Percentiles rank a stretch among this genome's conserved stretches.
phyloP scores from a whole-genome alignment of 176 grass and related monocot genomes.

The Aegilops longissima region DNA sequence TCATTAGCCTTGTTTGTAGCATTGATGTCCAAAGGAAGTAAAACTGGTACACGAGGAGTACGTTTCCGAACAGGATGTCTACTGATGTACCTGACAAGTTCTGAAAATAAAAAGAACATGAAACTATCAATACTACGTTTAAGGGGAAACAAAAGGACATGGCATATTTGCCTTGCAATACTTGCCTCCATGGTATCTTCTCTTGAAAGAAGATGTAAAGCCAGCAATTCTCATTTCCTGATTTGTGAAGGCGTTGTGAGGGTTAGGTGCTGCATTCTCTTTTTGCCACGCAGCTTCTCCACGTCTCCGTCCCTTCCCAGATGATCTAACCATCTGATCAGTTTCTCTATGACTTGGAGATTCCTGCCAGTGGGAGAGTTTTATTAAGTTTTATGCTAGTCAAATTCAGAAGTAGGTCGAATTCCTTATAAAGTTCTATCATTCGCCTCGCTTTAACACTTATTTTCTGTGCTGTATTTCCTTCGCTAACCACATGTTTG shows the following conservation, averaged over 20 bases:
- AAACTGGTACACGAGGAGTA: constrained; percentile 50
- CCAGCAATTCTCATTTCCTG: constrained; percentile 35
- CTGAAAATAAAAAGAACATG: constrained; percentile 33
- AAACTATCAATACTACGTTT: constrained; percentile 19
- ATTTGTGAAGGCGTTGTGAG: constrained; percentile 3
- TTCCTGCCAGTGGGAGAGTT: constrained; percentile 35
- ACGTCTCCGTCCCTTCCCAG: constrained; percentile 26
- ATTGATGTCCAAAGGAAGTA: constrained; percentile 27
- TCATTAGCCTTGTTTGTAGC: constrained; percentile 21
- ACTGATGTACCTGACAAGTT: constrained; percentile 14
- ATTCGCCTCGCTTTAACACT: constrained; percentile 5
- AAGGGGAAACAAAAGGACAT: neutral
- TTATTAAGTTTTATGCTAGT: constrained; percentile 9
- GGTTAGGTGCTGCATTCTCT: constrained; percentile 25
- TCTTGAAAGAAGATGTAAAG: constrained; percentile 42
- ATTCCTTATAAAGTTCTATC: neutral
- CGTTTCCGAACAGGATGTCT: constrained; percentile 36
- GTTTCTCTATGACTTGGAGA: constrained; percentile 24
- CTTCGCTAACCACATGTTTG: neutral
- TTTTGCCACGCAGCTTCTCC: constrained; percentile 28
- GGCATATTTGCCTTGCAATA: neutral
- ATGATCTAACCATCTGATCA: constrained; percentile 32
- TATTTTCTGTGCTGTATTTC: constrained; percentile 3
- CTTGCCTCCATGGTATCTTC: constrained; percentile 50
- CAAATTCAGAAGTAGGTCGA: constrained; percentile 12